phyloP scores from a whole-genome alignment of 2,329 filamentous ascomycete genomes.

The Colletotrichum truncatum region DNA sequence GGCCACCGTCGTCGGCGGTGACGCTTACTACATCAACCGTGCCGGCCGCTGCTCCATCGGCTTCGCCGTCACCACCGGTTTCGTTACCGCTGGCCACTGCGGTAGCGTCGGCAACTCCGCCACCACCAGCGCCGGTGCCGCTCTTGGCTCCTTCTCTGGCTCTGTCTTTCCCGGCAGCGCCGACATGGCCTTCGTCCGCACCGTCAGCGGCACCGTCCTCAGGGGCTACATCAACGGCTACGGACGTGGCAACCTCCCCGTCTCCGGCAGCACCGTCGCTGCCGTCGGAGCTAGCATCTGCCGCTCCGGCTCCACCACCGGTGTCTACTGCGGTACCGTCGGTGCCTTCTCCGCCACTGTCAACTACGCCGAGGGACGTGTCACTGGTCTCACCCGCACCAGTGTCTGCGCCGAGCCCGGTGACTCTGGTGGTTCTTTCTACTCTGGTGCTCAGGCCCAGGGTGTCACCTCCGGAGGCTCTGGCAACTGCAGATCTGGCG shows the following conservation, averaged over 20 bases:
- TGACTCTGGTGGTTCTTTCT: slow-evolving; percentile 51
- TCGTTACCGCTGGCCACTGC: slow-evolving; percentile 51
- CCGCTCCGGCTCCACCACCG: slow-evolving; percentile 51
- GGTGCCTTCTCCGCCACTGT: slow-evolving; percentile 45
- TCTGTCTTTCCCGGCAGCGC: slow-evolving; percentile 50
- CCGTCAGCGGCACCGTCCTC: slow-evolving; percentile 44
- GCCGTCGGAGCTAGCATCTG: slow-evolving; percentile 47
- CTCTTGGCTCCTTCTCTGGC: slow-evolving; percentile 45
- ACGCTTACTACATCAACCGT: slow-evolving; percentile 47
- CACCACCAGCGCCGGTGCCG: slow-evolving; percentile 41
- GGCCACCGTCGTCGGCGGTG: slow-evolving; percentile 45
- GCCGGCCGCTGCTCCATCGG: slow-evolving; percentile 47
- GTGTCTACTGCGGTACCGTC: slow-evolving; percentile 48
- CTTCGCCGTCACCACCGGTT: slow-evolving; percentile 50
- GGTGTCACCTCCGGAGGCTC: slow-evolving; percentile 52
- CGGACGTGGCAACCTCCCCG: slow-evolving; percentile 40
- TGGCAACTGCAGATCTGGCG: slow-evolving; percentile 47
- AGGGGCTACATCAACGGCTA: slow-evolving; percentile 45
- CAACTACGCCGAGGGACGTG: slow-evolving; percentile 47
- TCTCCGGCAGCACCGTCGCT: slow-evolving; percentile 48
- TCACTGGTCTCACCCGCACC: slow-evolving; percentile 50
- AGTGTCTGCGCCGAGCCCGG: slow-evolving; percentile 51
- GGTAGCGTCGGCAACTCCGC: slow-evolving; percentile 41
- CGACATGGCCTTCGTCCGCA: slow-evolving; percentile 48
- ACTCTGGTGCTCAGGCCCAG: slow-evolving; percentile 50